A percentile compares a stretch with the other conserved stretches of the same genome.
These are phyloP conservation scores for Saccharomycopsis sp. DNA, from an alignment of 805 yeast species.

Conservation along the genomic window DNA sequence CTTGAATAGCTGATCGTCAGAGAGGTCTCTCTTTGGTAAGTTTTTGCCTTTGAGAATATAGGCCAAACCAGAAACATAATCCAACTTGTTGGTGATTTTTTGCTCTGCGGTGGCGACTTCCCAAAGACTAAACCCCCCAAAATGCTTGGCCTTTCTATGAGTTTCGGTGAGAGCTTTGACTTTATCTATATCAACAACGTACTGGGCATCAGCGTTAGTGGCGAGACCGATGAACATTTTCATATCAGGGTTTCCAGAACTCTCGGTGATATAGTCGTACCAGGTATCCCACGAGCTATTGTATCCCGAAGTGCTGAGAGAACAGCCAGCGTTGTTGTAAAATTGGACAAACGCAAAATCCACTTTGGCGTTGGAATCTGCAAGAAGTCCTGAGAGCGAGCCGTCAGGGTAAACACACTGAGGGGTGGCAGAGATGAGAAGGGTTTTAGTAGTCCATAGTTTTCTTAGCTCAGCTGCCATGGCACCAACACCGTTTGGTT, in stretches of 20 bases:
- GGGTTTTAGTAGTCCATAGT: constrained; percentile 38
- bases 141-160: not conserved
- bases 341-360: constrained; percentile 70
- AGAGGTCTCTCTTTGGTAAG: not conserved
- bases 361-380: constrained; percentile 46
- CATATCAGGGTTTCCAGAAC: constrained; percentile 38
- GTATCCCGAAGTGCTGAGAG: constrained; percentile 36
- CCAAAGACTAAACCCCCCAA: constrained; percentile 19
- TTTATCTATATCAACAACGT: constrained; percentile 34
- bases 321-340: constrained; percentile 58
- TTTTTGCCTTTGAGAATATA: constrained; percentile 14
- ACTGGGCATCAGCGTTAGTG: constrained; percentile 51
- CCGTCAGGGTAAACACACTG: constrained; percentile 72
- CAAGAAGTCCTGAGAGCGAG: constrained; percentile 40
- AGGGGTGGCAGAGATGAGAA: constrained; percentile 70
- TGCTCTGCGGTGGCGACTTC: constrained; percentile 12
- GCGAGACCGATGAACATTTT: constrained; percentile 59
- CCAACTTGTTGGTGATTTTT: constrained; percentile 7
- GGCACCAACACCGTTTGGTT: constrained; percentile 57
- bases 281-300: constrained; percentile 39
- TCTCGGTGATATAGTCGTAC: constrained; percentile 37
- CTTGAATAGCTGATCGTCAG: not conserved
- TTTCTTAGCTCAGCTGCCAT: constrained; percentile 44
- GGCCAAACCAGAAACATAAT: constrained; percentile 15
- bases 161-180: constrained; percentile 4